Evolutionary conservation across 2,329 filamentous ascomycete species (phyloP), one percentile per base, ranked within the genome.

Genomic region (Alternaria sp.): DNA sequence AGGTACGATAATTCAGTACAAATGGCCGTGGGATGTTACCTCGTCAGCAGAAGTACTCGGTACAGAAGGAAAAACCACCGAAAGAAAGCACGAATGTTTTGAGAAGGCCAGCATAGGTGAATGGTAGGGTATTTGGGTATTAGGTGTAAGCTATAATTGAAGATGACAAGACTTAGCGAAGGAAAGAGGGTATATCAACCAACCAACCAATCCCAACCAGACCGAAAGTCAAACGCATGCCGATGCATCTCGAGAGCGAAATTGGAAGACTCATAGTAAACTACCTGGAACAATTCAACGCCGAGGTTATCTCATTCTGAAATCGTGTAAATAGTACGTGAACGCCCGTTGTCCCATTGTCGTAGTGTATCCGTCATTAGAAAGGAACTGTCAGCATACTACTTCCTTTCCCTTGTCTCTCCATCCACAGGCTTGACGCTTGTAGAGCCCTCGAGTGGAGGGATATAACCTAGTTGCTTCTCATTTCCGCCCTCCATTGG

Each of bases 391-490:
- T 59, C 43, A 59, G 46, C 25, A 40, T 20, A 20, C 53, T 64
- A 70, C 56, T 67, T 69, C 38, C 68, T 63, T 64, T 72, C 66
- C 36, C 64, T 61, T 7, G 57, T 63, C 4, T 67, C 68, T 20
- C 68, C 68, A 27, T 67, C 64, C 2, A 62, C 60, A 12, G 64
- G 58, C 52, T 65, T 69, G 32, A 69, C 54, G 22, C 63, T 71
- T 11, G 73, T 71, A 32, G 66, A 73, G 40, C 72, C 74, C 20
- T 76, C 74, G 16, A 76, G 64, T 4, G 73, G 73, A 32, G 73
- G 70, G 14, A 76, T 75, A 34, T 68, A 63, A 43, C 73, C 73
- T 9, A 74, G 46, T 55, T 72, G 67, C 65, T 72, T 70, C 57
- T 73, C 70, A 3, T 40, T 22, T 2, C 69, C 65, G 3, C 38